Conservation (phyloP, 257 asterid genomes). For the Nicotiana sylvestris region DNA sequence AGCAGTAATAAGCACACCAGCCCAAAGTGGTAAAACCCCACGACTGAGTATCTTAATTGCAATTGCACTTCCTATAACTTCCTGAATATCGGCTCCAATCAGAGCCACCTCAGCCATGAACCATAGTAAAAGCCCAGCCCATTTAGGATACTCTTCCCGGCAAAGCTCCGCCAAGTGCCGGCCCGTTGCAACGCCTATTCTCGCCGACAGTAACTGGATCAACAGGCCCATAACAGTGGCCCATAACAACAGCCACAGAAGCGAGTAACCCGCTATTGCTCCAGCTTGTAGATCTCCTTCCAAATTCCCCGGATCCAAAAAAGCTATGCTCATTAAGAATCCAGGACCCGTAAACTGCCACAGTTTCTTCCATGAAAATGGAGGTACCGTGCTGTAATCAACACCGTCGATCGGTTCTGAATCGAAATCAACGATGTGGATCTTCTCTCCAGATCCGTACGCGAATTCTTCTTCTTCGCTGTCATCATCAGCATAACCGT, state of each 20-base stretch:
- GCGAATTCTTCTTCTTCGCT: conserved; percentile 46
- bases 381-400: conserved; percentile 40
- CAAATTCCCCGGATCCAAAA: conserved; percentile 89
- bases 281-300: conserved; percentile 98
- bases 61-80: conserved; percentile 95
- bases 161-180: conserved; percentile 92
- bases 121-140: conserved; percentile 83
- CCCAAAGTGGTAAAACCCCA: conserved; percentile 78
- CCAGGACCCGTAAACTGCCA: conserved; percentile 97
- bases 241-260: conserved; percentile 86
- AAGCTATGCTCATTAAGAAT: conserved; percentile 85
- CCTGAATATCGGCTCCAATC: conserved; percentile 96
- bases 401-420: conserved; percentile 31
- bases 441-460: conserved; percentile 57
- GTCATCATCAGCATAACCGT: conserved; percentile 13
- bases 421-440: conserved; percentile 47
- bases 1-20: conserved; percentile 85
- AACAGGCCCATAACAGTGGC: conserved; percentile 83
- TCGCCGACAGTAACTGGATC: conserved; percentile 74
- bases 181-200: conserved; percentile 92
- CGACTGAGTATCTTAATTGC: conserved; percentile 84
- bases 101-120: conserved; percentile 90
- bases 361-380: conserved; percentile 72
- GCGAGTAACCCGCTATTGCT: conserved; percentile 88
- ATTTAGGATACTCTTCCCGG: conserved; percentile 79